Percentiles rank a stretch among this genome's conserved stretches.
Evolutionary conservation across 2,329 filamentous ascomycete genomes (phyloP).

Genomic region (Teratosphaeria nubilosa): DNA sequence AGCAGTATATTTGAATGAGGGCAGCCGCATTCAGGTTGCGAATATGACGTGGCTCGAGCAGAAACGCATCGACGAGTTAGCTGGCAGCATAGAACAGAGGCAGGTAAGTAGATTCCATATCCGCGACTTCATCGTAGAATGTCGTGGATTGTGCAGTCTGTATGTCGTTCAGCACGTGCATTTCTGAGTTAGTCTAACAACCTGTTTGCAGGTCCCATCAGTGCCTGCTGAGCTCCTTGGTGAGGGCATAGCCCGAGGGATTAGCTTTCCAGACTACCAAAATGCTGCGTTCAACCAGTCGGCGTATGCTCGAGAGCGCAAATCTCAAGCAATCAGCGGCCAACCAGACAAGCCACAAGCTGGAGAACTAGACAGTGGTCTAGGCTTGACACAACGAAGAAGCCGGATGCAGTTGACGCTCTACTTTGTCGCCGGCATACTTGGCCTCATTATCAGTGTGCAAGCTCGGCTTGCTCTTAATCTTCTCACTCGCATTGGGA

Average conservation of each 20-base stretch:
- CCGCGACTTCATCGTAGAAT: not conserved
- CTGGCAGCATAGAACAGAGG: slow-evolving; percentile 36
- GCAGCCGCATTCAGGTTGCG: slow-evolving; percentile 61
- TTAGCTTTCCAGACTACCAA: slow-evolving; percentile 25
- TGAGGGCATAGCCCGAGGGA: slow-evolving; percentile 29
- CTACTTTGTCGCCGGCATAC: slow-evolving; percentile 68
- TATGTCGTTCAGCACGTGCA: no score
- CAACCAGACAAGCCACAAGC: slow-evolving; percentile 13
- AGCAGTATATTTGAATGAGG: slow-evolving; percentile 91
- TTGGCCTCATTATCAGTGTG: slow-evolving; percentile 52
- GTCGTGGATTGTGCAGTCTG: not conserved
- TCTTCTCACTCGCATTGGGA: slow-evolving; percentile 48
- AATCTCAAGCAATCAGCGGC: slow-evolving; percentile 25
- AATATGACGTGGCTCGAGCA: slow-evolving; percentile 86
- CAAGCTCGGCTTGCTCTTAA: slow-evolving; percentile 46
- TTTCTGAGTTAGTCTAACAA: not conserved
- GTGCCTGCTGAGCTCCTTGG: slow-evolving; percentile 35
- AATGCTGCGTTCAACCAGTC: slow-evolving; percentile 26
- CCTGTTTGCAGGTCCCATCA: slow-evolving; percentile 16
- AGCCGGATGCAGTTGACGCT: slow-evolving; percentile 67
- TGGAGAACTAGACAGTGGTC: slow-evolving; percentile 45
- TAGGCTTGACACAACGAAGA: slow-evolving; percentile 69
- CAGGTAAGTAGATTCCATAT: not conserved
- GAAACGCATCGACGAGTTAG: slow-evolving; percentile 68
- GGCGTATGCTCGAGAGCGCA: slow-evolving; percentile 60